These are phyloP conservation scores for Lasiodiplodia hormozganensis DNA, from an alignment of 2,329 filamentous ascomycete genomes.

Conservation along the genomic window DNA sequence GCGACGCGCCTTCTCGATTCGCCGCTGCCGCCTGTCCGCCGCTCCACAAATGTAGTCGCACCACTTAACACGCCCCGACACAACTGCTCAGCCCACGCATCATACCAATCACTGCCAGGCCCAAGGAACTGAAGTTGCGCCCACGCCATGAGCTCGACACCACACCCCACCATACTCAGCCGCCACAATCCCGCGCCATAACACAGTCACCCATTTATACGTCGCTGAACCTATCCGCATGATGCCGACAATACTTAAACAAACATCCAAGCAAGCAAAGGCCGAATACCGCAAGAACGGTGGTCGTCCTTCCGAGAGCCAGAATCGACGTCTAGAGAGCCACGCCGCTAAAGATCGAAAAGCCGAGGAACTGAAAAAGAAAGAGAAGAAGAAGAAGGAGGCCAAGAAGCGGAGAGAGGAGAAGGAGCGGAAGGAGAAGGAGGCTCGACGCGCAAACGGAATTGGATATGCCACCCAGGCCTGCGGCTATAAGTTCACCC, in stretches of 20 bases:
- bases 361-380: constrained; percentile 42
- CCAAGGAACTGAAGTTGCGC: background rate
- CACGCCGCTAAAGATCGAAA: constrained; percentile 42
- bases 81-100: background rate
- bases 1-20: background rate
- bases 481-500: constrained; percentile 47
- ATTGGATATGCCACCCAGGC: constrained; percentile 48
- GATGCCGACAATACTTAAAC: constrained; percentile 28
- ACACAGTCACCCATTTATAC: background rate
- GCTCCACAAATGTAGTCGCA: background rate
- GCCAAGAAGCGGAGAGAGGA: constrained; percentile 41
- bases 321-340: constrained; percentile 42
- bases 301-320: constrained; percentile 36
- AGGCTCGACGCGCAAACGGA: constrained; percentile 39
- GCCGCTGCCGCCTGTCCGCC: background rate
- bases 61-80: background rate
- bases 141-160: background rate
- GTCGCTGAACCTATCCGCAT: background rate
- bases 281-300: constrained; percentile 43
- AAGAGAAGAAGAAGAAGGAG: constrained; percentile 38
- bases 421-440: constrained; percentile 41
- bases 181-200: background rate
- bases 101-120: background rate
- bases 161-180: background rate
- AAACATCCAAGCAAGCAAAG: constrained; percentile 46